These are phyloP conservation scores for Neonectria coccinea DNA, from an alignment of 2,329 filamentous ascomycete genomes.

Conservation along the genomic window DNA sequence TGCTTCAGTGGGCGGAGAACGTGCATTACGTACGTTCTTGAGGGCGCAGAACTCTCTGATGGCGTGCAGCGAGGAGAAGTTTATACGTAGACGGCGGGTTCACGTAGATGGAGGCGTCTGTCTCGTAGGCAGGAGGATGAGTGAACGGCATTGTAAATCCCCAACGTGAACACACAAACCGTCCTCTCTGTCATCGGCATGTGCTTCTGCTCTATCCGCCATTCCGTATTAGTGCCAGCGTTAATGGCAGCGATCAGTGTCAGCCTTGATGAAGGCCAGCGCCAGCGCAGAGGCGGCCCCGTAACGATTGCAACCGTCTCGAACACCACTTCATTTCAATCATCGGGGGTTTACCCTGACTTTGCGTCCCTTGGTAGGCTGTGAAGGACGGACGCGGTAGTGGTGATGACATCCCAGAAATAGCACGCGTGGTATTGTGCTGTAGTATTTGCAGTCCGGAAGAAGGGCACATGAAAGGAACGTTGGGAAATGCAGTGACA, in stretches of 20 bases:
- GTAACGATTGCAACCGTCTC: slow-evolving; percentile 14
- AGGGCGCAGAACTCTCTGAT: background rate
- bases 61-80: background rate
- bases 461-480: background rate
- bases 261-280: slow-evolving; percentile 8
- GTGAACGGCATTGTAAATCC: slow-evolving; percentile 4
- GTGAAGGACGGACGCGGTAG: background rate
- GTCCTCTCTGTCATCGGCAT: slow-evolving; percentile 12
- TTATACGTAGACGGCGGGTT: background rate
- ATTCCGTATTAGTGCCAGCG: slow-evolving; percentile 14
- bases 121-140: background rate
- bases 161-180: background rate
- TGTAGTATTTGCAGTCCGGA: background rate
- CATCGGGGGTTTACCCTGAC: slow-evolving; percentile 5
- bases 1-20: slow-evolving; percentile 11
- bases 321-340: slow-evolving; percentile 21
- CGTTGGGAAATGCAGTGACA: background rate
- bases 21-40: background rate
- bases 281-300: background rate
- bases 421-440: background rate
- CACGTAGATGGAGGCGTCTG: slow-evolving; percentile 20
- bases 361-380: background rate
- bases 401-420: background rate
- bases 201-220: slow-evolving; percentile 17
- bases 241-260: background rate